Conservation (phyloP, 83 land plant species). For the Isoetes engelmannii region DNA sequence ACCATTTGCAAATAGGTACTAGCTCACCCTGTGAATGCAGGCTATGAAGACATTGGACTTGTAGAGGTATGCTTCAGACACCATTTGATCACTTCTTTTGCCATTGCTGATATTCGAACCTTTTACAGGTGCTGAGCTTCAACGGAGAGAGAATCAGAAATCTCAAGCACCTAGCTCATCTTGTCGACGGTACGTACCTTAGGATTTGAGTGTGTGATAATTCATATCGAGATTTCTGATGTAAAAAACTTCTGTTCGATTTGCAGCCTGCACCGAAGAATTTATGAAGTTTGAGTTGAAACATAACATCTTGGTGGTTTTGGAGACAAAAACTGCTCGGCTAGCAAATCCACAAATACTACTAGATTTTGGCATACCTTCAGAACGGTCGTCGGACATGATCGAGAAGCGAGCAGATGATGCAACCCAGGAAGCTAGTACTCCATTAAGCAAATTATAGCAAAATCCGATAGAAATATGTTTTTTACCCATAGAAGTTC, state of each 20-base stretch:
- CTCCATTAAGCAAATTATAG: too few relatives aligned
- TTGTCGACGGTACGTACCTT: slow-evolving; percentile 63
- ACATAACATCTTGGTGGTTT: slow-evolving; percentile 57
- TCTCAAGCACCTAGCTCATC: slow-evolving; percentile 75
- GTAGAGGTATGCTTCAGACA: slow-evolving; percentile 44
- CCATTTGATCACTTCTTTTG: neutral
- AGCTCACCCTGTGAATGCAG: slow-evolving; percentile 74
- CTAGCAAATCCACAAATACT: slow-evolving; percentile 51
- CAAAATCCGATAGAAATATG: too few relatives aligned
- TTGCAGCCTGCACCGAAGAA: slow-evolving; percentile 60
- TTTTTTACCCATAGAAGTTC: too few relatives aligned
- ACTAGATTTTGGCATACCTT: slow-evolving; percentile 64
- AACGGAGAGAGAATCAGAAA: slow-evolving; percentile 66
- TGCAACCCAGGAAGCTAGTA: too few relatives aligned
- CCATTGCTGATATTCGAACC: neutral
- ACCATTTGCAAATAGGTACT: slow-evolving; percentile 42
- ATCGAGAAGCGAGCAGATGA: slow-evolving; percentile 9
- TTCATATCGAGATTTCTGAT: too few relatives aligned
- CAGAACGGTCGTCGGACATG: slow-evolving; percentile 70
- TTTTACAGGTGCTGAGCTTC: slow-evolving; percentile 62
- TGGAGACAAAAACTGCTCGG: slow-evolving; percentile 55
- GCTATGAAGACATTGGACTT: slow-evolving; percentile 83
- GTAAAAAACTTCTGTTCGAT: neutral
- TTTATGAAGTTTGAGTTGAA: slow-evolving; percentile 73
- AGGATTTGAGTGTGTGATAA: neutral